Evolutionary conservation across 176 grass and related monocot genomes (phyloP).

Genomic region (Saccharum officinarum): DNA sequence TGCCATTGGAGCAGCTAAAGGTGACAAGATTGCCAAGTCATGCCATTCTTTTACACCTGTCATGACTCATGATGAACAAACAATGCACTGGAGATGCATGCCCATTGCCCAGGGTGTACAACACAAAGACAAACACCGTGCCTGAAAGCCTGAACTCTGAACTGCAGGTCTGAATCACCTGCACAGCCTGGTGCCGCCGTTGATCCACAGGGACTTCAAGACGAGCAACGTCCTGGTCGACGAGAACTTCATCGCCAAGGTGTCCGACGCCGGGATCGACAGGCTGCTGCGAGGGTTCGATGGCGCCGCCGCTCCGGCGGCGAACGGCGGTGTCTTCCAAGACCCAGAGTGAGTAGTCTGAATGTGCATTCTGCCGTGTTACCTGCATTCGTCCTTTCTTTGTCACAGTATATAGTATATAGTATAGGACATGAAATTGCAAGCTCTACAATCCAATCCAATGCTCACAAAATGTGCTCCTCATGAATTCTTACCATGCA

Average conservation of each 20-base stretch:
- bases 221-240: conserved; percentile 92
- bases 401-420: not conserved
- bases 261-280: conserved; percentile 69
- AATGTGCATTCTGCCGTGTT: not conserved
- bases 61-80: not conserved
- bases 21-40: conserved; percentile 7
- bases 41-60: not conserved
- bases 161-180: conserved; percentile 72
- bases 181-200: conserved; percentile 62
- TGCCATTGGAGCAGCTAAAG: conserved; percentile 94
- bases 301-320: conserved; percentile 28
- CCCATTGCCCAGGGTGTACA: no score
- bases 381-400: not conserved
- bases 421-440: not conserved
- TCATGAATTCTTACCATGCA: not conserved
- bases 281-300: conserved; percentile 53
- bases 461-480: not conserved
- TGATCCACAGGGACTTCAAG: conserved; percentile 88
- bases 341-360: conserved; percentile 71
- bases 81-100: not conserved
- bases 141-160: not conserved
- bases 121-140: not conserved
- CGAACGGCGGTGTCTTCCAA: conserved; percentile 41
- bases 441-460: not conserved
- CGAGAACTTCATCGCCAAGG: conserved; percentile 97